These are phyloP conservation scores for Corinectria fuckeliana DNA, from an alignment of 2,329 filamentous ascomycete genomes.

Conservation along the genomic window DNA sequence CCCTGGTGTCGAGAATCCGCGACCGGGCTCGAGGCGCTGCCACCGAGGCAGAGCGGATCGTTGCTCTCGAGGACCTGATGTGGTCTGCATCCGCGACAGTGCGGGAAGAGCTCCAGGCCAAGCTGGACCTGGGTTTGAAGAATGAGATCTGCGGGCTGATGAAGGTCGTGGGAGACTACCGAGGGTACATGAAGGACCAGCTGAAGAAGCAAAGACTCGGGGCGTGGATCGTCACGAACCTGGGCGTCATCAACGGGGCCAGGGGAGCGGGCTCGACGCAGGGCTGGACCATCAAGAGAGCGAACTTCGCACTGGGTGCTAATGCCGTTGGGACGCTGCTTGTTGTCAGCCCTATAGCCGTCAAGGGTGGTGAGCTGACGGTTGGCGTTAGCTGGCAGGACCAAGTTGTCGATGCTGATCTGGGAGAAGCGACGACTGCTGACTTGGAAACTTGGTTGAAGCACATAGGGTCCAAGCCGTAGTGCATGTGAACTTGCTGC, in stretches of 20 bases:
- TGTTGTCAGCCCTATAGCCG: conserved; percentile 13
- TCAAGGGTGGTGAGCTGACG: conserved; percentile 19
- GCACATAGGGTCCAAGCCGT: not conserved
- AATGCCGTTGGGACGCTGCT: conserved; percentile 15
- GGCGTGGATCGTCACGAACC: conserved; percentile 30
- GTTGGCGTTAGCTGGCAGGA: conserved; percentile 25
- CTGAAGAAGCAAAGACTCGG: conserved; percentile 25
- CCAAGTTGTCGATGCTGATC: conserved; percentile 1
- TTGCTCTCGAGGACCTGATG: conserved; percentile 20
- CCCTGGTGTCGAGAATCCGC: not conserved
- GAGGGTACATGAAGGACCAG: conserved; percentile 7
- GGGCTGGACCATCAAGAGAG: conserved; percentile 27
- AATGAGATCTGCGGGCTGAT: conserved; percentile 31
- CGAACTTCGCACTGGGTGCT: conserved; percentile 21
- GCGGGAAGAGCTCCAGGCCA: conserved; percentile 20
- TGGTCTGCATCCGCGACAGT: conserved; percentile 31
- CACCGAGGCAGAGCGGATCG: not conserved
- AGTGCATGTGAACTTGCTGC: not conserved
- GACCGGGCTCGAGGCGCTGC: not conserved
- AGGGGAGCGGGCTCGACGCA: not conserved
- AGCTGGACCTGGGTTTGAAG: conserved; percentile 28
- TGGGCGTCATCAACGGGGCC: conserved; percentile 34
- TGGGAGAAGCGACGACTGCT: conserved; percentile 1
- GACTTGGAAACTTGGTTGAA: conserved; percentile 14
- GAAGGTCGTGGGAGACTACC: conserved; percentile 30